Conservation (phyloP, 768 basidiomycete species). For the Thelephora ganbajun region DNA sequence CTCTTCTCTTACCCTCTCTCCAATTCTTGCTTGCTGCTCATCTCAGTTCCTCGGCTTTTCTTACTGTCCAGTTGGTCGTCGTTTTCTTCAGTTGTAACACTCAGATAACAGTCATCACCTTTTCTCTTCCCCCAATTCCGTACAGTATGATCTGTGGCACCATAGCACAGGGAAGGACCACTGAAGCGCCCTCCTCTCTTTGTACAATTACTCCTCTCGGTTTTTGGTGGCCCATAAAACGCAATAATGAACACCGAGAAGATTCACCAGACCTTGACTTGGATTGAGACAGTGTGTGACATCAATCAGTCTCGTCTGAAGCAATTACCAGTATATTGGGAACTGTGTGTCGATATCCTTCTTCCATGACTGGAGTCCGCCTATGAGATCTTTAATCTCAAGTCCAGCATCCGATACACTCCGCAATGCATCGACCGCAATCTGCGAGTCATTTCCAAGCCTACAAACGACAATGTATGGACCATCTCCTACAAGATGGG, state of each 20-base stretch:
- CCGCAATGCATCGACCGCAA: constrained; percentile 59
- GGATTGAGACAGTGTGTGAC: too few species aligned
- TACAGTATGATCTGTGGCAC: not conserved
- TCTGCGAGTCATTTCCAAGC: constrained; percentile 86
- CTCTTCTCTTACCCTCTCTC: constrained; percentile 5
- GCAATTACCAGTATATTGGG: constrained; percentile 53
- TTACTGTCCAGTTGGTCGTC: constrained; percentile 1
- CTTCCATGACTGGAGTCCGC: constrained; percentile 76
- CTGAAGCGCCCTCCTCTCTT: too few species aligned
- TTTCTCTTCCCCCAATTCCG: not conserved
- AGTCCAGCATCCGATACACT: constrained; percentile 14
- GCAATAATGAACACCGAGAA: not conserved
- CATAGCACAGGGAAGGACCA: not conserved
- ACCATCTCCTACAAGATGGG: constrained; percentile 21
- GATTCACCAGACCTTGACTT: too few species aligned
- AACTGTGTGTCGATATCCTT: constrained; percentile 59
- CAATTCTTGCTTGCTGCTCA: constrained; percentile 2
- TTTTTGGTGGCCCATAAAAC: not conserved
- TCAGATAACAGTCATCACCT: not conserved
- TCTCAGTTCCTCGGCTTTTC: not conserved
- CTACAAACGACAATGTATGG: constrained; percentile 60
- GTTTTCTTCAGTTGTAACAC: not conserved
- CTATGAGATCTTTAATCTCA: constrained; percentile 55
- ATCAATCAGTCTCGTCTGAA: not conserved
- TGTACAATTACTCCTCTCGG: not conserved